Evolutionary conservation across 164 flowering plant genomes (phyloP).

Genomic region (Vitis amurensis): DNA sequence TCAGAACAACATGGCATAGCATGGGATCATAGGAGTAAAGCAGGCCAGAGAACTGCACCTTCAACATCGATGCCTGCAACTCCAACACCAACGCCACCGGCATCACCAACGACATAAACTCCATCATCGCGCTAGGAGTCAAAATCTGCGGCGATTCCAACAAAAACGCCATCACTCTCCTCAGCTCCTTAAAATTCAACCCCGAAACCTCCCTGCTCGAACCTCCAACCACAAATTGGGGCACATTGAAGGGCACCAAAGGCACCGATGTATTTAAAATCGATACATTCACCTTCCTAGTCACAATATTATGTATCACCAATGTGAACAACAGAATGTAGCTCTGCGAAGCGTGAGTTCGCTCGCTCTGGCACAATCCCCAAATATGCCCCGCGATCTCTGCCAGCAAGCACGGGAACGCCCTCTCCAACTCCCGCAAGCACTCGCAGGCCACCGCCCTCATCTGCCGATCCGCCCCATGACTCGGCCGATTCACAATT

Average conservation of each 20-base stretch:
- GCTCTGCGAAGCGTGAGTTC: constrained; percentile 85
- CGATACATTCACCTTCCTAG: constrained; percentile 36
- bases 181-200: constrained; percentile 65
- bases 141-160: constrained; percentile 69
- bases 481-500: constrained; percentile 78
- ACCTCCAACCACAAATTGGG: constrained; percentile 36
- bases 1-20: constrained; percentile 75
- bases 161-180: constrained; percentile 80
- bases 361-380: constrained; percentile 81
- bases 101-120: constrained; percentile 63
- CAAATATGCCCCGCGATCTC: constrained; percentile 73
- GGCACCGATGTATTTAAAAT: constrained; percentile 57
- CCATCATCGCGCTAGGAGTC: constrained; percentile 79
- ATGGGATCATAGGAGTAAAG: constrained; percentile 81
- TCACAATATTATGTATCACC: constrained; percentile 52
- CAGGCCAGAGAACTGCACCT: constrained; percentile 92
- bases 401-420: constrained; percentile 63
- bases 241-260: constrained; percentile 75
- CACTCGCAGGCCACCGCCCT: constrained; percentile 85
- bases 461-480: constrained; percentile 77
- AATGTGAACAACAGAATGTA: constrained; percentile 62
- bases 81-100: constrained; percentile 64
- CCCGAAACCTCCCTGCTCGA: constrained; percentile 24
- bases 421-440: constrained; percentile 74
- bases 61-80: constrained; percentile 85